Conservation (phyloP, 305 asterid genomes). For the Fraxinus latifolia region DNA sequence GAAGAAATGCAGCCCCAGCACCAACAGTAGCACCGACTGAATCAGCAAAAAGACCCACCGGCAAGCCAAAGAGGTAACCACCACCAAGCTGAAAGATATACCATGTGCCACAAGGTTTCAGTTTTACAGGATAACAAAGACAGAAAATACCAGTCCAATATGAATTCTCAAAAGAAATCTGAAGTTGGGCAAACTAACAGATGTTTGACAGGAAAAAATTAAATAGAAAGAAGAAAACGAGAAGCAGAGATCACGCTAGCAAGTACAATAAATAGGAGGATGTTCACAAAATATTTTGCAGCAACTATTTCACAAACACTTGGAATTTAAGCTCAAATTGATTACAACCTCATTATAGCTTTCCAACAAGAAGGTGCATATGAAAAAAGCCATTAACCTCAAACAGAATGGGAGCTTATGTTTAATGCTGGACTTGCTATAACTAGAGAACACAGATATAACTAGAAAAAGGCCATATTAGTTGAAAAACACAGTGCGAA, state of each 20-base stretch:
- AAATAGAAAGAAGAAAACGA: neutral
- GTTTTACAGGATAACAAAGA: constrained; percentile 15
- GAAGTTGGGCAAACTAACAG: constrained; percentile 1
- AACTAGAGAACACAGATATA: neutral
- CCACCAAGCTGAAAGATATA: constrained; percentile 79
- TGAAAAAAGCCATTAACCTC: neutral
- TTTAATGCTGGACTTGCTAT: neutral
- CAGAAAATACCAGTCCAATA: neutral
- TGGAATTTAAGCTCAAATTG: neutral
- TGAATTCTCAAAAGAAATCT: constrained; percentile 9
- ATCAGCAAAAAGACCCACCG: constrained; percentile 91
- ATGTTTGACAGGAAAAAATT: constrained; percentile 1
- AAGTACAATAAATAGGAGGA: neutral
- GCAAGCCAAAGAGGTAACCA: constrained; percentile 94
- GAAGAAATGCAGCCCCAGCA: constrained; percentile 92
- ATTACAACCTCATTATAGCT: neutral
- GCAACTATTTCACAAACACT: neutral
- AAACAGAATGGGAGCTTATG: neutral
- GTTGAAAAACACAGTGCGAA: neutral
- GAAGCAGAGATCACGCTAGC: neutral
- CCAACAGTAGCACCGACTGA: constrained; percentile 92
- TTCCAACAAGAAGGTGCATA: neutral
- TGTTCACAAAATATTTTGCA: neutral
- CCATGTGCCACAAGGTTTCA: constrained; percentile 23
- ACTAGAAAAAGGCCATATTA: neutral